These are phyloP conservation scores for Ceratobasidium sp. DNA, from an alignment of 1,284 basidiomycete genomes.

Conservation along the genomic window DNA sequence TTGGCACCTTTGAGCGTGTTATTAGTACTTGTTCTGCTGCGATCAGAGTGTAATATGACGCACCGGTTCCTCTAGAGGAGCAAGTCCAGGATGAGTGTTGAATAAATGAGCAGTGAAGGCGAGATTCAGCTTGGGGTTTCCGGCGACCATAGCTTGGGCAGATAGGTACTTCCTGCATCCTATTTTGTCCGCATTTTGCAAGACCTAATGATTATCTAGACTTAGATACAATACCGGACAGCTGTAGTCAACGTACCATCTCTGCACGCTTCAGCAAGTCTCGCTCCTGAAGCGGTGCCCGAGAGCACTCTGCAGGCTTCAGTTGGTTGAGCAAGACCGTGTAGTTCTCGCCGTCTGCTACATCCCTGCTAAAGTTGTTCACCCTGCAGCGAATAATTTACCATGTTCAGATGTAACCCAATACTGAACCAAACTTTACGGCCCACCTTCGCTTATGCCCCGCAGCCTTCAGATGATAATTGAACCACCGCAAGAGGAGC, in stretches of 20 bases:
- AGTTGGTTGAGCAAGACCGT: constrained; percentile 95
- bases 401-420: not conserved
- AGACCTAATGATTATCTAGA: constrained; percentile 61
- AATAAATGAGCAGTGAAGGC: constrained; percentile 99
- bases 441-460: constrained; percentile 84
- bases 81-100: constrained; percentile 96
- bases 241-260: not conserved
- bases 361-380: constrained; percentile 97
- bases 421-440: not conserved
- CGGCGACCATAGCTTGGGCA: constrained; percentile 87
- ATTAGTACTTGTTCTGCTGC: not conserved
- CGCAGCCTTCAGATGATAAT: constrained; percentile 96
- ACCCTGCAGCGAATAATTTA: constrained; percentile 61
- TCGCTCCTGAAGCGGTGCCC: constrained; percentile 86
- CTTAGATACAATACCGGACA: not conserved
- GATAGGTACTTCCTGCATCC: constrained; percentile 97
- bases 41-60: not conserved
- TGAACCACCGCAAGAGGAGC: constrained; percentile 97
- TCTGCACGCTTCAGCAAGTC: constrained; percentile 67
- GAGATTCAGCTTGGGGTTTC: constrained; percentile 98
- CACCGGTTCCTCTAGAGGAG: constrained; percentile 84
- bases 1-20: constrained; percentile 67
- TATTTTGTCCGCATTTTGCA: constrained; percentile 93
- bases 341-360: constrained; percentile 96
- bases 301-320: constrained; percentile 93